Base-by-base conservation (phyloP, 2,329 filamentous ascomycete genomes). In the Penicillium freii region DNA sequence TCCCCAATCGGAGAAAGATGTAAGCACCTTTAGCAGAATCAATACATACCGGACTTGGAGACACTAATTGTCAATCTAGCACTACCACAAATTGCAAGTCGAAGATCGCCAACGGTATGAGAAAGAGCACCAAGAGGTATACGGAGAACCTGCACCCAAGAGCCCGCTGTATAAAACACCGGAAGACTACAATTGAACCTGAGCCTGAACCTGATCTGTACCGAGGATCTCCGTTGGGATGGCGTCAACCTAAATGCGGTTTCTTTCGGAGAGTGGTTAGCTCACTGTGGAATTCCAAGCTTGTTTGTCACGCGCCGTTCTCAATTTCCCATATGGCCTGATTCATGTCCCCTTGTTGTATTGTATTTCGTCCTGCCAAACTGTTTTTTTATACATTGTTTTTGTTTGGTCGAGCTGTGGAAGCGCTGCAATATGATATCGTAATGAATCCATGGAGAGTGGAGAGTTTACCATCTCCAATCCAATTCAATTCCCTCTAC, bases 1-100 rank as follows among this genome's bases (percentile, higher is more conserved):
- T 58, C 64, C 71, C 3, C 60, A 69, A 4, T 44, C 62, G 2
- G 75, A 76, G 62, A 76, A 75, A 58, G 61, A 74, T 66, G 76
- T 77, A 67, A 53, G 70, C 33, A 8, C 17, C 7, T 62, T 39
- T n/a, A 10, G 17, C 4, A 34, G 19, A 19, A 25, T 34, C 4
- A 29, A 33, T 17, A 9, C 4, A 15, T 52, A 17, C 25, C 11
- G 31, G 4, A 34, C 31, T 33, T 27, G 29, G 8, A 42, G 33
- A 34, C 15, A 27, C 66, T 67, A 49, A 69, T 46, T 15, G n/a
- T 17, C 17, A n/a, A 19, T 17, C 15, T 31, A 71, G 69, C 60
- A 57, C 63, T 77, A 75, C 60, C 23, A 61, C 10, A 59, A 69
- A 51, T 49, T 64, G 29, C 61, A 61, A 15, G 48, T 60, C 8